Evolutionary conservation across 2,329 filamentous ascomycete genomes (phyloP), one percentile per base, ranked within the genome.

Genomic region (Aspergillus vadensis): DNA sequence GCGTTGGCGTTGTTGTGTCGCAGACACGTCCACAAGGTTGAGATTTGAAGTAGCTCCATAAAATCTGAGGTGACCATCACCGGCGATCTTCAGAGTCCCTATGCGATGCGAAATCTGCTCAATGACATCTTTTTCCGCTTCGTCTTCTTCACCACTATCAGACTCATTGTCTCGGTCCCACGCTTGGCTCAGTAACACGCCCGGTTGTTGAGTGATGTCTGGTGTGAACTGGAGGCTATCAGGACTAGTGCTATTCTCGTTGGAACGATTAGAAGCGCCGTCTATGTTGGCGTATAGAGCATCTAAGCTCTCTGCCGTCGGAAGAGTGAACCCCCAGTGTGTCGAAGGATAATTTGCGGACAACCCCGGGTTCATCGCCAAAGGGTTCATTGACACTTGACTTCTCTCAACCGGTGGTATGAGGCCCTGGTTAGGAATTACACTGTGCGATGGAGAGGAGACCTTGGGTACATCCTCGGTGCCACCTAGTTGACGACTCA

Each of bases 41-140:
- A 80, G 69, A 41, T 81, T 80, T 4, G 79, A 80, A 0, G 79
- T 79, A 2, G 79, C 73, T 10, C 79, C 79, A 49, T 78, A 81
- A 58, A 78, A 81, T 12, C 78, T 74, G 15, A 80, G 65, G 60
- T 79, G 76, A 0, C 79, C 79, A 62, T 79, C 79, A 2, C 75
- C 73, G 0, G 75, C 72, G 23, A 81, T 72, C 54, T 80, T 79
- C 52, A 81, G 61, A 5, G 77, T 77, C 5, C 79, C 79, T 17
- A 81, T 74, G 6, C 78, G 76, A 63, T 78, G 71, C 2, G 79
- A 79, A 8, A 81, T 66, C 56, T 80, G 76, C 53, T 78, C 75
- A 19, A 80, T 77, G 2, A 81, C 72, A 53, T 79, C 77, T 23
- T 71, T 55, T 23, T 55, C 53, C 5, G 53, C 74, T 51, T 77